These are phyloP conservation scores for Biscogniauxia mediterranea DNA, from an alignment of 2,329 filamentous ascomycete genomes.

Conservation along the genomic window DNA sequence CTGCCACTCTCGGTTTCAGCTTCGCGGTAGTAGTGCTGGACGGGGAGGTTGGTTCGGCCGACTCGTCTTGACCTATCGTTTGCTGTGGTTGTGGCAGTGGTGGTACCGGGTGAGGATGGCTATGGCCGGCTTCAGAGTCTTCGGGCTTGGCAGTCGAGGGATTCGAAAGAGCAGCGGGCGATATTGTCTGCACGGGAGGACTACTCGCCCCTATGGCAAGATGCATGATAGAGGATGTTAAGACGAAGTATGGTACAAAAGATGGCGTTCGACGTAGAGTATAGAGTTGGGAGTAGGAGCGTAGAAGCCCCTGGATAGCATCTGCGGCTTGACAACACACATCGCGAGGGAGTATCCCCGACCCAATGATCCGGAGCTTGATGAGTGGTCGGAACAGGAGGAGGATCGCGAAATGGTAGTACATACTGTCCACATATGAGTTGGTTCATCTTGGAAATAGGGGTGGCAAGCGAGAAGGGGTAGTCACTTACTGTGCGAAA, in stretches of 20 bases:
- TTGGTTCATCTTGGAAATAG: not conserved
- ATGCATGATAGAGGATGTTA: conserved; percentile 61
- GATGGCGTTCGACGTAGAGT: conserved; percentile 58
- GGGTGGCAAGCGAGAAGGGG: not conserved
- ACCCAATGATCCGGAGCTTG: conserved; percentile 61
- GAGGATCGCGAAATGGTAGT: conserved; percentile 68
- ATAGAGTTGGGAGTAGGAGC: conserved; percentile 58
- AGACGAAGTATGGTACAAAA: conserved; percentile 61
- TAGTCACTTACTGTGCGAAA: conserved; percentile 65
- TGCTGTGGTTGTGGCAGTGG: conserved; percentile 10
- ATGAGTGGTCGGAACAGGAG: conserved; percentile 74
- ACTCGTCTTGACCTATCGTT: not conserved
- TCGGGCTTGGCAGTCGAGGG: conserved; percentile 23
- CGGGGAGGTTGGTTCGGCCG: conserved; percentile 14
- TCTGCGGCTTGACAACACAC: conserved; percentile 63
- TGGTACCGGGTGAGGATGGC: conserved; percentile 7
- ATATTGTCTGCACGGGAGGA: conserved; percentile 17
- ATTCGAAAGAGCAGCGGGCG: conserved; percentile 20
- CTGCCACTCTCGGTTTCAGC: conserved; percentile 40
- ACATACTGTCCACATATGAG: conserved; percentile 50
- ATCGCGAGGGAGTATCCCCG: conserved; percentile 61
- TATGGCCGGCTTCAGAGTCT: conserved; percentile 11
- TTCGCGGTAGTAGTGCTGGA: conserved; percentile 25
- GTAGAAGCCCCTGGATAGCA: conserved; percentile 55
- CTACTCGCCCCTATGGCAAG: conserved; percentile 49